phyloP scores from a whole-genome alignment of 2,329 filamentous ascomycete genomes.

The Fusarium verticillioides region DNA sequence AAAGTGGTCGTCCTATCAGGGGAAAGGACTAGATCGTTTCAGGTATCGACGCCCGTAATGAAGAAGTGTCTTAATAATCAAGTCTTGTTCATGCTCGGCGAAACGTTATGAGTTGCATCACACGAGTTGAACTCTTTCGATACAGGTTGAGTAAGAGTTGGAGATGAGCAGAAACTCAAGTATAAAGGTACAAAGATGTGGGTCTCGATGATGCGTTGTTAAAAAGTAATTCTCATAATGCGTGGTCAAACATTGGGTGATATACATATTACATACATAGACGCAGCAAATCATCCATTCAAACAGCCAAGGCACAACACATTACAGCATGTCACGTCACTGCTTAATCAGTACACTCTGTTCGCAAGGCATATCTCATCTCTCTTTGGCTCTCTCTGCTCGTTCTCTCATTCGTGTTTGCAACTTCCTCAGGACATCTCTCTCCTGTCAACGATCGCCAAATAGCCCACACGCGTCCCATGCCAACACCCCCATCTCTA shows the following conservation, averaged over 20 bases:
- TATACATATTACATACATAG: neutral
- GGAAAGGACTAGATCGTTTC: constrained; percentile 21
- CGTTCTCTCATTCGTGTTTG: constrained; percentile 28
- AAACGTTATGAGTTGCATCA: neutral
- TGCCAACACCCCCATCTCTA: constrained; percentile 5
- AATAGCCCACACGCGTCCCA: constrained; percentile 23
- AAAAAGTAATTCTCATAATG: neutral
- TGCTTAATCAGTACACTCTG: neutral
- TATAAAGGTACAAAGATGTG: neutral
- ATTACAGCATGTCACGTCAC: neutral
- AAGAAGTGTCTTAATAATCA: constrained; percentile 31
- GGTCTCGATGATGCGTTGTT: neutral
- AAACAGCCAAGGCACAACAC: constrained; percentile 5
- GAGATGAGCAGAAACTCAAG: neutral
- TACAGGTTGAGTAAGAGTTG: neutral
- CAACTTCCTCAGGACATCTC: neutral
- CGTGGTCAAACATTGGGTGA: neutral
- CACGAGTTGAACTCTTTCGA: neutral
- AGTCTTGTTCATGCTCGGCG: neutral
- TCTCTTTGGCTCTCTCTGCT: constrained; percentile 11
- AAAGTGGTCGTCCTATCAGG: constrained; percentile 24
- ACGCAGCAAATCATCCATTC: constrained; percentile 19
- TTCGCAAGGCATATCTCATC: constrained; percentile 19
- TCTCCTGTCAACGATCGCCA: neutral
- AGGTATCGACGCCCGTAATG: constrained; percentile 9